Evolutionary conservation across 805 yeast species (phyloP), one percentile per base, ranked within the genome.

Genomic region (Tetrapisispora fleetii): DNA sequence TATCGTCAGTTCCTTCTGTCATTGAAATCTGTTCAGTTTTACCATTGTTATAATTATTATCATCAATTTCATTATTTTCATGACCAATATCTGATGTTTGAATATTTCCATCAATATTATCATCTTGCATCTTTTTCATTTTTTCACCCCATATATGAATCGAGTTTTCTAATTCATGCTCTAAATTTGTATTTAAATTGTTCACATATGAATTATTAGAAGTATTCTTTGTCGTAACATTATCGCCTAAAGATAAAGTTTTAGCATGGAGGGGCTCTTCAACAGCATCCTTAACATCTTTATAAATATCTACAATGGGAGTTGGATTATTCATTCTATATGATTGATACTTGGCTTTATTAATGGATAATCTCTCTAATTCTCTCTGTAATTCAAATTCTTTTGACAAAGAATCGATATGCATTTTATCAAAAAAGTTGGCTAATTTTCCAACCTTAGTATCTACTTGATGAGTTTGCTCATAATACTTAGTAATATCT

Each of bases 301-400:
- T 81, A 62, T 85, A 93, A 24, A 93, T 84, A 57, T 90, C 96
- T 21, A 90, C 97, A 48, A 87, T 83, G 0, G 99, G 98, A 50
- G 78, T 81, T 1, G 93, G 80, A 1, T 81, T 77, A 22, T 80
- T 79, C 45, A 87, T 77, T 7, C 93, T 89, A 14, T 73, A 69
- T 0, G 91, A 87, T 51, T 81, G 73, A 60, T 80, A 79, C 56
- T 82, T 76, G 55, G 80, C 74, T 53, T 68, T 72, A 40, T 78
- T 73, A 40, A 86, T 60, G 52, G 83, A 80, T 49, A 75, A 70
- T 50, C 88, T 75, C 60, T 91, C 96, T 41, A 73, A 68, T 54
- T 87, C 95, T 59, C 98, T 78, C 59, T 90, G 95, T 54, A 80
- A 74, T 59, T 86, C 95, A 62, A 91, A 90, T 61, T 93, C 97